Evolutionary conservation across 139 green algal species (phyloP), one percentile per base, ranked within the genome.

Genomic region (Gonium pectorale): DNA sequence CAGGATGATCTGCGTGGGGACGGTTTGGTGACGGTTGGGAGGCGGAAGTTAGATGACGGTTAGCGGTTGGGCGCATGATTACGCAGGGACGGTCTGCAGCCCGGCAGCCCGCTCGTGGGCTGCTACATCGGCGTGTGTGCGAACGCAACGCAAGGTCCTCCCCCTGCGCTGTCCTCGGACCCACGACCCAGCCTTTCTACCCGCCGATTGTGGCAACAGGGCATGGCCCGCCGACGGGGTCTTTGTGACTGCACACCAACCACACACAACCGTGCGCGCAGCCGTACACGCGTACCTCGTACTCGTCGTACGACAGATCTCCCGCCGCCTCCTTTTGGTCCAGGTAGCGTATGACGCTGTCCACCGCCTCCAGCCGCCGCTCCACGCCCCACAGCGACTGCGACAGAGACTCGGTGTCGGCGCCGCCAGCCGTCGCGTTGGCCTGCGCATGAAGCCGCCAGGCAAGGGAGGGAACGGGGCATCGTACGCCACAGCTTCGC

Each of bases 361-460:
- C 78, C 31, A 85, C 78, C 63, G 75, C 75, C 75, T 83, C 52
- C 59, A 83, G 5, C n/a, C 75, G 75, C 75, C 75, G 59, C 60
- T 83, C 75, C 29, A 83, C 41, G 6, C 75, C 31, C 75, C 75
- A 83, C 75, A 83, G 75, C 59, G 29, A 46, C 24, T 83, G 54
- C 0, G 38, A n/a, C 59, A 83, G 59, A 0, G 3, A 5, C n/a
- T n/a, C n/a, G n/a, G n/a, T n/a, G 56, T 52, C 73, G 29, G 5
- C 56, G 59, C 31, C 60, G 37, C 54, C 40, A 31, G 4, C 29
- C n/a, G 62, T 68, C 13, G 29, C n/a, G 66, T 73, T 73, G 38
- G 66, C 66, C 66, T 73, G 66, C 17, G n/a, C n/a, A n/a, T n/a
- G n/a, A n/a, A n/a, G n/a, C n/a, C n/a, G n/a, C n/a, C n/a, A n/a